Percentiles rank a stretch among this genome's conserved stretches.
Evolutionary conservation across 192 early-diverging fungal species (phyloP).

Genomic region (Chytriomyces sp.): DNA sequence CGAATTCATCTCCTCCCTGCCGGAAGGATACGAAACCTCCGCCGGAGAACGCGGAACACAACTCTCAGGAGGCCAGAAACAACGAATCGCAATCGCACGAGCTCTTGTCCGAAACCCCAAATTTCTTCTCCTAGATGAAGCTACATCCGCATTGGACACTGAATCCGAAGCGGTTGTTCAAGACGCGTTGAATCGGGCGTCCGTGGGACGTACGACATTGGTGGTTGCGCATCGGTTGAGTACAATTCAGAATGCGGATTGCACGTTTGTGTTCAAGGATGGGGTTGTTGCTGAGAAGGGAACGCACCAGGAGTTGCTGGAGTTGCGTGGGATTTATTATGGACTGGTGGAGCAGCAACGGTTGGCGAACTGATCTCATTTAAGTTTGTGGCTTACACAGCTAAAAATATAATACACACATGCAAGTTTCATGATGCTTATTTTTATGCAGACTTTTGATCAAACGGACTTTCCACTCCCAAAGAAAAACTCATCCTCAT

Average conservation of each 20-base stretch:
- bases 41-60: constrained; percentile 51
- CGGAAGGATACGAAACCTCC: constrained; percentile 58
- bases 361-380: constrained; percentile 25
- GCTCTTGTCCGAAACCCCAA: constrained; percentile 64
- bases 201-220: constrained; percentile 67
- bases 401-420: no score
- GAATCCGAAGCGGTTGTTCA: constrained; percentile 70
- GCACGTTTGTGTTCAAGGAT: constrained; percentile 60
- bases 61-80: constrained; percentile 53
- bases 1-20: constrained; percentile 64
- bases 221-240: constrained; percentile 74
- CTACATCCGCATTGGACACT: constrained; percentile 63
- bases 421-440: no score
- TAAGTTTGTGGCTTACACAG: background rate
- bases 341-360: constrained; percentile 58
- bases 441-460: no score
- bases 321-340: constrained; percentile 46
- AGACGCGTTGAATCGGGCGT: constrained; percentile 60
- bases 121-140: constrained; percentile 54
- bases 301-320: constrained; percentile 62
- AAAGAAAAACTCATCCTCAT: background rate
- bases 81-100: constrained; percentile 53
- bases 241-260: constrained; percentile 67
- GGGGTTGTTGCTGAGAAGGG: constrained; percentile 58
- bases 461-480: no score